phyloP scores from a whole-genome alignment of 164 flowering plant genomes.

The Annona squamosa region DNA sequence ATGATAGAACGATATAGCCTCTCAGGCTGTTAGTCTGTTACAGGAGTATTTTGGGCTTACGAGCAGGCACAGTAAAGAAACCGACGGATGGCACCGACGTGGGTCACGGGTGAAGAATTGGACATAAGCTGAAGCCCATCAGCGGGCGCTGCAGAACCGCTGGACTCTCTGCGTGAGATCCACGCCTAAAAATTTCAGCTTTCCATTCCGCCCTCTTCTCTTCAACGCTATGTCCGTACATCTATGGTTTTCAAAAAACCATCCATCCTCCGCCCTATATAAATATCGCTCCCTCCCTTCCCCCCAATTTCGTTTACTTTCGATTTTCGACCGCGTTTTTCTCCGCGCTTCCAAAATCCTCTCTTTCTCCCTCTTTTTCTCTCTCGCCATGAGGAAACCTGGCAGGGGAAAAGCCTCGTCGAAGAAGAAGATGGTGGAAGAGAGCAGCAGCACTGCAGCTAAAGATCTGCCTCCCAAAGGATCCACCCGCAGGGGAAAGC shows the following conservation, averaged over 20 bases:
- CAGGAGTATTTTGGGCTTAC: too few relatives aligned
- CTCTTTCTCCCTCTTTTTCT: background rate
- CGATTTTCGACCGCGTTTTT: background rate
- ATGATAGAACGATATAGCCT: too few relatives aligned
- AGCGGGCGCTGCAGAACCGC: too few relatives aligned
- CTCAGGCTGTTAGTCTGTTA: too few relatives aligned
- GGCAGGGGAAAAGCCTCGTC: conserved; percentile 1
- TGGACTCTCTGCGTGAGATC: background rate
- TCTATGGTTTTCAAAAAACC: background rate
- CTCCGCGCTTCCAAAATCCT: background rate
- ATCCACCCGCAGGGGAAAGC: conserved; percentile 31
- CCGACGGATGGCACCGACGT: too few relatives aligned
- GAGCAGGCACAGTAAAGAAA: too few relatives aligned
- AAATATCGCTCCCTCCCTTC: background rate
- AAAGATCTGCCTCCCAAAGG: conserved; percentile 7
- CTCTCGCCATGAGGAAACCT: background rate
- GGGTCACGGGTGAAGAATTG: too few relatives aligned
- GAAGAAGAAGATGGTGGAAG: background rate
- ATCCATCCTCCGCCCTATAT: background rate
- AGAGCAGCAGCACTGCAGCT: background rate
- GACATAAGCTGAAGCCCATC: too few relatives aligned
- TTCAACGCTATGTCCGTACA: conserved; percentile 7
- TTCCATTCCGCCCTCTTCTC: background rate
- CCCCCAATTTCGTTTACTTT: background rate
- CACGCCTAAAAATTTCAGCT: background rate